Evolutionary conservation across 768 basidiomycete genomes (phyloP), one percentile per base, ranked within the genome.

Genomic region (Pleurotus giganteus): DNA sequence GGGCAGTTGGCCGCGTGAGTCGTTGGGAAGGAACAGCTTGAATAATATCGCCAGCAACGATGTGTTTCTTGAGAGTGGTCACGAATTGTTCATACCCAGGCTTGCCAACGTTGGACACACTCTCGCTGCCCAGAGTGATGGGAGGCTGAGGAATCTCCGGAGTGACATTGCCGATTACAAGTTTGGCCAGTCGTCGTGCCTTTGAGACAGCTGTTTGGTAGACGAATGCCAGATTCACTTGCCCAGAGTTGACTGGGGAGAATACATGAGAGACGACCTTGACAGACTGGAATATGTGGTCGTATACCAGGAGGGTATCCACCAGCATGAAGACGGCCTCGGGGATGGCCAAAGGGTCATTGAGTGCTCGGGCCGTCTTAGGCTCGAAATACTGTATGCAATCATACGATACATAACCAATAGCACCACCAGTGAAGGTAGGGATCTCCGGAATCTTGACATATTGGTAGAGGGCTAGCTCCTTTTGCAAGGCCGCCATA

Each of bases 21-120:
- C 95, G 80, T 68, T 98, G 97, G 8, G 93, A 95, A 6, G 97
- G 97, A 5, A 99, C 97, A 2, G 97, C 97, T 71, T 99, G 97
- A 61, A 99, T 98, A 65, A 99, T 98, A 71, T 99, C 95, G 26
- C 97, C 97, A 15, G 88, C 89, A 54, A 98, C 78, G 53, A 99
- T 97, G 66, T 93, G 94, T 65, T 96, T 80, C 75, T 98, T 98
- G 54, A 99, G 76, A 53, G 79, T 84, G 42, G 94, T 93, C 12
- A 99, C 97, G 64, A 95, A 96, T 3, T 69, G 71, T 67, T 98
- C 86, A 69, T 98, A 99, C 0, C 97, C 97, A 42, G 77, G 82
- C 69, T 93, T 91, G 15, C 97, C 97, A 15, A 98, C 91, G 65
- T 98, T 98, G 8, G 94, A 96, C 6, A 85, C 79, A 13, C 83